Conservation (phyloP, 768 basidiomycete species). For the Podaxis sp. region DNA sequence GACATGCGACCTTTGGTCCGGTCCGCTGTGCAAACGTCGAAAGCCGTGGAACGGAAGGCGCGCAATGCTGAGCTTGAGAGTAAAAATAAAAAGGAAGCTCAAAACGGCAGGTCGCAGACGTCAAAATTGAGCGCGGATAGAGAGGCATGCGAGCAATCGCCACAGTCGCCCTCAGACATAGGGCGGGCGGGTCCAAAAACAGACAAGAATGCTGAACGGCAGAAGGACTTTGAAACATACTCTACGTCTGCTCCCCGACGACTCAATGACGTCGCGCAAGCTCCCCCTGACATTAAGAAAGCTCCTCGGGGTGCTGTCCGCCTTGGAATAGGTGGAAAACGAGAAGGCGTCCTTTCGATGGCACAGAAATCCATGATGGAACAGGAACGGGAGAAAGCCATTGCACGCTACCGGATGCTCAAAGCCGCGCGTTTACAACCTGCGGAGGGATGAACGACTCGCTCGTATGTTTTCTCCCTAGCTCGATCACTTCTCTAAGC, state of each 20-base stretch:
- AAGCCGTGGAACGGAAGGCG: conserved; percentile 45
- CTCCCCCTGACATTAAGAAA: conserved; percentile 61
- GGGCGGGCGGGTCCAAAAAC: conserved; percentile 15
- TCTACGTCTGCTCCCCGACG: conserved; percentile 60
- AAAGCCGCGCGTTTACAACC: conserved; percentile 45
- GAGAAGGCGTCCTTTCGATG: conserved; percentile 60
- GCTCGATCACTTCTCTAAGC: neutral
- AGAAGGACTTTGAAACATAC: conserved; percentile 48
- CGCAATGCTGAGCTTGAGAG: conserved; percentile 35
- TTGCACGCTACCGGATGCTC: conserved; percentile 65
- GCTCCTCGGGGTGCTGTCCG: conserved; percentile 42
- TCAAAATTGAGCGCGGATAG: conserved; percentile 17
- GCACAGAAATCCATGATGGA: conserved; percentile 79
- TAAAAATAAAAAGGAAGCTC: conserved; percentile 22
- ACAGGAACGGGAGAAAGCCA: conserved; percentile 66
- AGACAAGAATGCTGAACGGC: conserved; percentile 26
- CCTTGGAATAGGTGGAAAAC: conserved; percentile 25
- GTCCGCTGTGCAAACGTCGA: conserved; percentile 57
- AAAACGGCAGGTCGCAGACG: conserved; percentile 17
- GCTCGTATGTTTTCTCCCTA: neutral
- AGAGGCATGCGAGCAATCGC: conserved; percentile 18
- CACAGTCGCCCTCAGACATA: conserved; percentile 9
- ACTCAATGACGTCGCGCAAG: conserved; percentile 69
- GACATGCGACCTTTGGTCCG: conserved; percentile 65
- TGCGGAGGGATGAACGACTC: neutral